Percentiles rank a stretch among this genome's conserved stretches.
These are phyloP conservation scores for Scenedesmus sp. DNA, from an alignment of 163 green algal species.

Conservation along the genomic window DNA sequence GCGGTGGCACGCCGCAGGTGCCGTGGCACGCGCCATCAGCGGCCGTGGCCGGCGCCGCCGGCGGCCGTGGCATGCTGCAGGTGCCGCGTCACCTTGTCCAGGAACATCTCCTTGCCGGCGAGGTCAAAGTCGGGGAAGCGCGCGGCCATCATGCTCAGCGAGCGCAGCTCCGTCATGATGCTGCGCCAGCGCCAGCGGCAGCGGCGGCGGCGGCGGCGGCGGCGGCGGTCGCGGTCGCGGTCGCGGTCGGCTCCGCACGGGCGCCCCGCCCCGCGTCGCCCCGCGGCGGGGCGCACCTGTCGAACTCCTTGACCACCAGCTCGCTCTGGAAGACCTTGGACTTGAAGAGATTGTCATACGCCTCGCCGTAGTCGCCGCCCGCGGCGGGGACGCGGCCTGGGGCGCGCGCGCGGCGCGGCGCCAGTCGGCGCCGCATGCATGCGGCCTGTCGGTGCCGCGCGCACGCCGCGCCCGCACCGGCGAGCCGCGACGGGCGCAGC, in stretches of 20 bases:
- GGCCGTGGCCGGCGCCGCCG: background rate
- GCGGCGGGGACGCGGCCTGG: too few relatives aligned
- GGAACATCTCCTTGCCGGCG: conserved; percentile 59
- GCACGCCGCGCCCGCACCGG: too few relatives aligned
- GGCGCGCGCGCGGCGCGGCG: too few relatives aligned
- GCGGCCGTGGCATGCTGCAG: background rate
- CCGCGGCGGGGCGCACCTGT: conserved; percentile 28
- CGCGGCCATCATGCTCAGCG: conserved; percentile 49
- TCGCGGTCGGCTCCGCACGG: background rate
- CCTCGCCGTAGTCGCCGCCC: conserved; percentile 39
- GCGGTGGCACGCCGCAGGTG: too few relatives aligned
- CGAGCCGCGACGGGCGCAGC: too few relatives aligned
- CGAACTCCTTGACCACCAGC: conserved; percentile 44
- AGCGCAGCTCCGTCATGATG: conserved; percentile 44
- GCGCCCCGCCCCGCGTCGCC: background rate
- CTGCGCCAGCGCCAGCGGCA: conserved; percentile 9
- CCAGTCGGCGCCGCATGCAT: too few relatives aligned
- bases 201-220: background rate
- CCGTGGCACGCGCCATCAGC: too few relatives aligned
- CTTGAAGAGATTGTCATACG: conserved; percentile 48
- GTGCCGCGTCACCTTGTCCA: conserved; percentile 50
- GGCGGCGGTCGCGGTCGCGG: background rate
- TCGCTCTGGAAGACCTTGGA: conserved; percentile 40
- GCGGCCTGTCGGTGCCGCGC: too few relatives aligned
- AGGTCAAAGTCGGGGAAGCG: conserved; percentile 66